Conservation (phyloP, 495 filamentous ascomycete genomes). For the Aspergillus nanangensis region DNA sequence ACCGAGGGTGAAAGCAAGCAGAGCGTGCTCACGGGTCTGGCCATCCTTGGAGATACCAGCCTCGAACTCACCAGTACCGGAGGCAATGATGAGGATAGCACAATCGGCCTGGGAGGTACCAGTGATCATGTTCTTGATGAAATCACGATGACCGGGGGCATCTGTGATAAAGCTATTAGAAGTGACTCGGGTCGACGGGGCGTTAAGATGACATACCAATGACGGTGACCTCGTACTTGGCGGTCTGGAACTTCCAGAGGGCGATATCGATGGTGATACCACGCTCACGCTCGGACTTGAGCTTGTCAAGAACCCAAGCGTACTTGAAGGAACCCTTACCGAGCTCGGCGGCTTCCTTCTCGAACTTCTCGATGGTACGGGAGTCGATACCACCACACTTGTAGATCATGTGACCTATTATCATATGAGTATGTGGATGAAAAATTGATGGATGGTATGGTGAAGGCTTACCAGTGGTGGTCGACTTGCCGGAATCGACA, state of each 20-base stretch:
- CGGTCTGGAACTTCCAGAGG: slow-evolving; percentile 99
- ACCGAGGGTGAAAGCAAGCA: slow-evolving; percentile 99
- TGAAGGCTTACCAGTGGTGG: slow-evolving; percentile 69
- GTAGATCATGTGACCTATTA: slow-evolving; percentile 91
- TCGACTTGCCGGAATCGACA: slow-evolving; percentile 99
- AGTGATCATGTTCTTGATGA: slow-evolving; percentile 99
- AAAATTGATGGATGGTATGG: slow-evolving; percentile 4
- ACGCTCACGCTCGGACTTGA: slow-evolving; percentile 99
- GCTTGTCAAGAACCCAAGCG: slow-evolving; percentile 99
- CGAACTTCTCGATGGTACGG: slow-evolving; percentile 99
- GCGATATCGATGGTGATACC: slow-evolving; percentile 99
- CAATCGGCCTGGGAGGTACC: slow-evolving; percentile 99
- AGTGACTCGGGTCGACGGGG: background rate
- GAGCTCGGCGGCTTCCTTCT: slow-evolving; percentile 99
- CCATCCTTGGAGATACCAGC: slow-evolving; percentile 99
- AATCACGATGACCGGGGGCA: slow-evolving; percentile 99
- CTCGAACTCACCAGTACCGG: slow-evolving; percentile 99
- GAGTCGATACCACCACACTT: slow-evolving; percentile 99
- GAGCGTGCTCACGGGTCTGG: slow-evolving; percentile 99
- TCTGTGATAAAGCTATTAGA: slow-evolving; percentile 47
- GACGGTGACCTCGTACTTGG: slow-evolving; percentile 98
- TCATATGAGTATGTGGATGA: slow-evolving; percentile 22
- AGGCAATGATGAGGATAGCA: slow-evolving; percentile 99
- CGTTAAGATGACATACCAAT: slow-evolving; percentile 64
- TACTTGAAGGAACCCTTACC: slow-evolving; percentile 99